Percentiles rank a stretch among this genome's conserved stretches.
phyloP scores from a whole-genome alignment of 345 rosid genomes.

The Lepidium sativum region DNA sequence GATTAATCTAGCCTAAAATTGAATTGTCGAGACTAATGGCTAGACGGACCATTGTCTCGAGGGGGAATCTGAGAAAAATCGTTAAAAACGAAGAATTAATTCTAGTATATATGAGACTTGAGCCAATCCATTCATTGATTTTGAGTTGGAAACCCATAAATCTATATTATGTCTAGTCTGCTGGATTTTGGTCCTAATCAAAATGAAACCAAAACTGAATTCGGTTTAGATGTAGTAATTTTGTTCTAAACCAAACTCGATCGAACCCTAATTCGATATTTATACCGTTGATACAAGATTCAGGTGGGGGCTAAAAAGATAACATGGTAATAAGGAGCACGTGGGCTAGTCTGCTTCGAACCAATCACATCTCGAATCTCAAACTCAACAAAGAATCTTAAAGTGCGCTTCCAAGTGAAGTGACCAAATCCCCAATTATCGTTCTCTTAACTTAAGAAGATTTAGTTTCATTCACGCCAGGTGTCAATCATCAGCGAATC shows the following conservation, averaged over 20 bases:
- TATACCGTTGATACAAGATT: not conserved
- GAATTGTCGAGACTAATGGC: no score
- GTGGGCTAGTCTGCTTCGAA: conserved; percentile 22
- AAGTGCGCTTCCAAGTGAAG: conserved; percentile 16
- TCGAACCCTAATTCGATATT: not conserved
- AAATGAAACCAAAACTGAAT: not conserved
- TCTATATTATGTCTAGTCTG: no score
- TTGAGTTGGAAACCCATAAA: no score
- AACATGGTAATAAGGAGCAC: conserved; percentile 21
- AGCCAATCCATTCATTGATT: no score
- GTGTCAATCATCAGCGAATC: conserved; percentile 33
- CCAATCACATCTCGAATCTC: conserved; percentile 27
- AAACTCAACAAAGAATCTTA: conserved; percentile 16
- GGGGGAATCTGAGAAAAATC: no score
- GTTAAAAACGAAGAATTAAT: no score
- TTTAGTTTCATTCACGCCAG: conserved; percentile 18
- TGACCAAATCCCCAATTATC: conserved; percentile 22
- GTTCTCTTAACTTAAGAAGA: conserved; percentile 11
- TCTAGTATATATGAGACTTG: no score
- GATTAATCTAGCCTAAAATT: no score
- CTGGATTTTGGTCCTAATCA: no score
- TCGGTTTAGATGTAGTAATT: not conserved
- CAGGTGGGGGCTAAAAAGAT: conserved; percentile 2
- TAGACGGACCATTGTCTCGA: no score
- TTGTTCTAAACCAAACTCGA: not conserved